Base-by-base conservation (phyloP, 2,329 filamentous ascomycete genomes). In the Ceratocystiopsis minuta region DNA sequence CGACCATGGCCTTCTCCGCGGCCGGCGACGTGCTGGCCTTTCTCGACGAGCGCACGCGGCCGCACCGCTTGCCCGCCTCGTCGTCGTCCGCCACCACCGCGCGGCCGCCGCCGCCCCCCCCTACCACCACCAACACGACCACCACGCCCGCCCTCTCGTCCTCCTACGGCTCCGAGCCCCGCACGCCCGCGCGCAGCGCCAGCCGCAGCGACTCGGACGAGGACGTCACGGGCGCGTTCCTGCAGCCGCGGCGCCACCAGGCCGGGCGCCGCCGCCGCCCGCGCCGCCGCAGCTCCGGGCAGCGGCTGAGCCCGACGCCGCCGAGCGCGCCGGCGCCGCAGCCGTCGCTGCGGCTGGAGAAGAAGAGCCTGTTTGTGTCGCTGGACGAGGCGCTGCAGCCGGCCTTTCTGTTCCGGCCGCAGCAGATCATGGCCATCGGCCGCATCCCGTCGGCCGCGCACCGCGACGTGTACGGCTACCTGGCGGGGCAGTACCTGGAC, bases 181-280 rank as follows among this genome's bases (percentile, higher is more conserved):
- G 59, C 15, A 60, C 62, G 0, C 65, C 66, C 6, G 62, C 67
- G 50, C 57, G 75, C 17, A 72, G 67, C 49, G 63, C 70, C 41
- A 76, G 70, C 50, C 66, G 67, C 37, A 78, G 73, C 49, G 74
- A 78, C 48, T 79, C 75, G 0, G 75, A 79, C 50, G 75, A 78
- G 48, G 75, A 79, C 40, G 70, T 71, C 0, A 61, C 76, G 6
- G 70, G 68, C 3, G 75, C 64, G 45, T 78, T 79, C 51, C 55
- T 78, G 3, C 68, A 68, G 18, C 47, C 1, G 59, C 68, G 9
- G 62, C 47, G 51, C 57, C 43, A 60, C 57, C 39, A 60, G 56
- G 34, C 52, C 48, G 15, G 58, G 35, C 58, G 64, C 45, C 48
- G 68, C 16, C 58, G 64, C 48, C 15, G 58, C 36, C 58, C 64